phyloP scores from a whole-genome alignment of 2,329 filamentous ascomycete species.

The Polychaeton citri region DNA sequence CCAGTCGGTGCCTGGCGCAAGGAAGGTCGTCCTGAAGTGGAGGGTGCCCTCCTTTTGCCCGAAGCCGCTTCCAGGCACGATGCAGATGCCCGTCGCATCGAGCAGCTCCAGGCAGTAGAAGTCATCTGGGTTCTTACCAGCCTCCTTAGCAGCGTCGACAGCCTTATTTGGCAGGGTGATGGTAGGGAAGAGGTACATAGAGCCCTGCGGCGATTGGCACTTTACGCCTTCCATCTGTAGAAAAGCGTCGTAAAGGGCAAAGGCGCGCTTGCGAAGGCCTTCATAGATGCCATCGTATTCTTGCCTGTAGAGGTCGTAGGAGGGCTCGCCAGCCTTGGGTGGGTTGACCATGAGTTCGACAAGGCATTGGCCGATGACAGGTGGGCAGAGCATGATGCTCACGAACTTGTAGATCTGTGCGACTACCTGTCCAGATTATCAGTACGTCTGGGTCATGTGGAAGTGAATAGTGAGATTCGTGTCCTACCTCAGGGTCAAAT shows the following conservation, averaged over 20 bases:
- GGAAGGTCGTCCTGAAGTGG: slow-evolving; percentile 93
- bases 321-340: slow-evolving; percentile 68
- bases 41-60: slow-evolving; percentile 83
- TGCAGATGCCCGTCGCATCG: slow-evolving; percentile 86
- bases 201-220: slow-evolving; percentile 78
- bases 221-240: slow-evolving; percentile 90
- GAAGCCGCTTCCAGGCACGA: slow-evolving; percentile 85
- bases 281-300: slow-evolving; percentile 77
- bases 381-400: slow-evolving; percentile 90
- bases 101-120: slow-evolving; percentile 88
- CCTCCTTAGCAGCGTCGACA: slow-evolving; percentile 56
- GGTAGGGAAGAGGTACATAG: slow-evolving; percentile 98
- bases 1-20: slow-evolving; percentile 94
- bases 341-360: slow-evolving; percentile 98
- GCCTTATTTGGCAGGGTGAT: slow-evolving; percentile 70
- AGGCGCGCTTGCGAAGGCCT: slow-evolving; percentile 65
- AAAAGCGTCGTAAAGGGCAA: slow-evolving; percentile 81
- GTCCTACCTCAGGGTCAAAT: slow-evolving; percentile 46
- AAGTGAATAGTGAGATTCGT: background rate
- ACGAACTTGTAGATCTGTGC: slow-evolving; percentile 98
- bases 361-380: slow-evolving; percentile 89
- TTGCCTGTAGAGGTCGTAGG: slow-evolving; percentile 66
- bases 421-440: slow-evolving; percentile 52
- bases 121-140: slow-evolving; percentile 69
- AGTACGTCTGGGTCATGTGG: slow-evolving; percentile 4